Conservation (phyloP, 2,329 filamentous ascomycete species). For the Aspergillus hiratsukae region DNA sequence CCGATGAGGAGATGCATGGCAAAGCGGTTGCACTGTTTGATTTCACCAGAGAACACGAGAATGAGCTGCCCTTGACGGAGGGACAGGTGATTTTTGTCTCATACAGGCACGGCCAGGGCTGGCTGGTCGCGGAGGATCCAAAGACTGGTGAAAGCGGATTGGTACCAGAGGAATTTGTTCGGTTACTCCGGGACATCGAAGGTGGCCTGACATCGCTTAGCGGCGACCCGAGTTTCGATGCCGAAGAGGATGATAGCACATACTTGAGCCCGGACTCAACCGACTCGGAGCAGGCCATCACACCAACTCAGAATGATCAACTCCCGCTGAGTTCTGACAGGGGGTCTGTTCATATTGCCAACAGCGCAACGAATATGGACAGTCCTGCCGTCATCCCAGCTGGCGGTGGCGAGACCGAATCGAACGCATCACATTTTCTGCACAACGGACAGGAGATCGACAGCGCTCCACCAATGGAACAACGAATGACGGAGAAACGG, state of each 20-base stretch:
- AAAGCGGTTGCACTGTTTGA: constrained; percentile 94
- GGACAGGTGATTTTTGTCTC: constrained; percentile 96
- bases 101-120: constrained; percentile 92
- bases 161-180: constrained; percentile 94
- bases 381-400: constrained; percentile 47
- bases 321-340: constrained; percentile 1
- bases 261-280: constrained; percentile 54
- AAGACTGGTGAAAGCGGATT: constrained; percentile 90
- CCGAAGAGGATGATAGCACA: constrained; percentile 48
- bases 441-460: constrained; percentile 15
- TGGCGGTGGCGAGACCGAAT: constrained; percentile 48
- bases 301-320: constrained; percentile 27
- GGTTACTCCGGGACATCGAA: constrained; percentile 86
- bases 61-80: constrained; percentile 86
- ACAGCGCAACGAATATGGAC: constrained; percentile 15
- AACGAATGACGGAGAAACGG: constrained; percentile 15
- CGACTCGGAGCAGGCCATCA: constrained; percentile 27
- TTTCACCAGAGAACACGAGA: constrained; percentile 92
- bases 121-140: constrained; percentile 94
- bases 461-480: constrained; percentile 36
- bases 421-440: constrained; percentile 13
- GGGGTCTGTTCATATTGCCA: constrained; percentile 12
- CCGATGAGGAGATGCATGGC: constrained; percentile 96
- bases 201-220: constrained; percentile 72
- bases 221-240: constrained; percentile 46